Base-by-base conservation (phyloP, 768 basidiomycete genomes). In the Tricholoma hemisulphureum region DNA sequence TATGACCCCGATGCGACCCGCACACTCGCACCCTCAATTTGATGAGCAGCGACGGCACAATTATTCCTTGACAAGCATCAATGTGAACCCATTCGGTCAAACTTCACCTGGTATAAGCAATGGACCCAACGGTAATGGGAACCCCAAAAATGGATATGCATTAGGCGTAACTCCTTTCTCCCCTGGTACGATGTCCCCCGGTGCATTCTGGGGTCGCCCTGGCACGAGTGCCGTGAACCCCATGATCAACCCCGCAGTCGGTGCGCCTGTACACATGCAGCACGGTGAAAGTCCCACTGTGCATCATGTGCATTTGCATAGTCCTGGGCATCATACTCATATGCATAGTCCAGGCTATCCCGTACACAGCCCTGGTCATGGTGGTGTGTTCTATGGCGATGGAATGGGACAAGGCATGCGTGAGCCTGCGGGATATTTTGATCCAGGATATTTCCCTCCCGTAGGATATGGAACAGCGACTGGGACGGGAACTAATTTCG, bases 121-220 rank as follows among this genome's bases (percentile, higher is more conserved):
- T 60, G 37, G 31, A 58, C 61, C 58, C 61, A 51, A 54, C 65
- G 20, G 55, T 59, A 31, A 50, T 59, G 18, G 62, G 35, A 20
- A 54, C 57, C 32, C 57, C 50, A n/a, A 58, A 52, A 8, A 56
- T 55, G 4, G 64, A 28, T 54, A 56, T 58, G 41, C 55, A 26
- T 53, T 57, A 26, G 51, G 46, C 13, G 11, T 53, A 14, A 52
- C 53, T 34, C 52, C 82, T 24, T 87, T 91, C 76, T 88, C 90
- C 0, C 91, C 92, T 1, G 86, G 84, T 23, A 78, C 85, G 14
- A 87, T 91, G 82, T 85, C 83, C 14, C 89, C 90, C 26, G 88
- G 86, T 13, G 83, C 84, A 35, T 89, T 88, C 71, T 93, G 85
- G 85, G 87, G 82, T 50, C 83, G 73, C 61, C 84, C 80, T 31